Evolutionary conservation across 2,329 filamentous ascomycete species (phyloP).

Genomic region (Venturia aucupariae): DNA sequence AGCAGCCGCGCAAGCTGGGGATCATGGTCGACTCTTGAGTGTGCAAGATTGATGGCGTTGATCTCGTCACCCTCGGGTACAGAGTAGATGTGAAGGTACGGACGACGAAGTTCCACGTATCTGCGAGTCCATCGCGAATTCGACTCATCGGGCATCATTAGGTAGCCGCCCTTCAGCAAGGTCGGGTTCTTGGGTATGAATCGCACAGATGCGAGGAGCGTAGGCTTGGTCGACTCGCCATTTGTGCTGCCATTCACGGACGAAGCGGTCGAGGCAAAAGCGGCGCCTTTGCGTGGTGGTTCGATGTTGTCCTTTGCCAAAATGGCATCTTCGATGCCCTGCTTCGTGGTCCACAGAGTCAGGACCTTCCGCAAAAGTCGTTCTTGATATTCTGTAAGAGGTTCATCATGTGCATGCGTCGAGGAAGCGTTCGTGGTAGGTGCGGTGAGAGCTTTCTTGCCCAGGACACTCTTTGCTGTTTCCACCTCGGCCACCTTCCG

Average conservation of each 20-base stretch:
- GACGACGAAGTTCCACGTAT: slow-evolving; percentile 83
- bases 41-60: slow-evolving; percentile 77
- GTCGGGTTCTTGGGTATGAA: slow-evolving; percentile 64
- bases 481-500: slow-evolving; percentile 72
- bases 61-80: slow-evolving; percentile 83
- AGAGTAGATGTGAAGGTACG: slow-evolving; percentile 85
- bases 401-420: slow-evolving; percentile 20
- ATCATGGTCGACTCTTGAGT: slow-evolving; percentile 84
- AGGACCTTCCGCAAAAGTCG: slow-evolving; percentile 45
- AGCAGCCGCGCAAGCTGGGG: slow-evolving; percentile 78
- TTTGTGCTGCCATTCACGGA: slow-evolving; percentile 49
- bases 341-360: slow-evolving; percentile 50
- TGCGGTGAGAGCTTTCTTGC: slow-evolving; percentile 36
- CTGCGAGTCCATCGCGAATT: slow-evolving; percentile 81
- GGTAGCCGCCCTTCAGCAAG: slow-evolving; percentile 75
- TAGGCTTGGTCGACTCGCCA: slow-evolving; percentile 51
- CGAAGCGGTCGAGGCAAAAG: slow-evolving; percentile 34
- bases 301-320: slow-evolving; percentile 47
- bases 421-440: slow-evolving; percentile 16
- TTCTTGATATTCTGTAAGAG: slow-evolving; percentile 27
- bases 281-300: slow-evolving; percentile 55
- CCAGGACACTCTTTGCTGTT: slow-evolving; percentile 57
- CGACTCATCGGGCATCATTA: slow-evolving; percentile 74
- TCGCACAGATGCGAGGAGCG: slow-evolving; percentile 66
- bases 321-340: slow-evolving; percentile 36